Base-by-base conservation (phyloP, 345 rosid genomes). In the Linum usitatissimum region DNA sequence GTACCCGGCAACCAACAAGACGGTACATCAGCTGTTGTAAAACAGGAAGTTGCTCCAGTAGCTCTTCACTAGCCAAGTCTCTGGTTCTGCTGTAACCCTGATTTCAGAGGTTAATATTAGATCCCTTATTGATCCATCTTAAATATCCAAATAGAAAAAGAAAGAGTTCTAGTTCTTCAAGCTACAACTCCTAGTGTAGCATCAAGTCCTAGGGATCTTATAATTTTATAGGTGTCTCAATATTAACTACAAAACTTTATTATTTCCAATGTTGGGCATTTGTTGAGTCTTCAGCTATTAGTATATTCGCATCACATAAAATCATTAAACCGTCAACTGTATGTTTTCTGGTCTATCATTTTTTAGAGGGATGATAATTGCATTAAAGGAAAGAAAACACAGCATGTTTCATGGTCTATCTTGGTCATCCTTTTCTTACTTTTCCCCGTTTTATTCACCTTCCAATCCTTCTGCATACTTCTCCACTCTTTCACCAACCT, bases 21-120 rank as follows among this genome's bases (percentile, higher is more conserved):
- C 97, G 97, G 73, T 86, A 76, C 48, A 94, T 80, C 71, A 88
- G 80, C 70, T 86, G 81, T 83, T 94, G 99, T 67, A 94, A 67
- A 62, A 96, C 83, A 65, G 97, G 96, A 78, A 94, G 65, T 75
- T 94, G 97, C 69, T 80, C 95, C 83, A 94, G 75, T 59, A 90
- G 75, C 39, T 82, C 96, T 78, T 88, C 90, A 70, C 91, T 77
- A 53, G 74, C 86, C 80, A 94, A 76, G 17, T 88, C 96, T 76
- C 93, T 85, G 28, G 96, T 90, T 84, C 78, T 88, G 78, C 97
- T 79, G 68, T 90, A 88, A 40, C 93, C 95, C 97, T 94, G 84
- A 53, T 61, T 69, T 59, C 65, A 66, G 65, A 60, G 48, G 18
- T 55, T n/a, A 13, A 55, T 2, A 55, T 18, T 9, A 55, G 6